Conservation (phyloP, 1,139 yeast species). For the Candida tetrigidarum region DNA sequence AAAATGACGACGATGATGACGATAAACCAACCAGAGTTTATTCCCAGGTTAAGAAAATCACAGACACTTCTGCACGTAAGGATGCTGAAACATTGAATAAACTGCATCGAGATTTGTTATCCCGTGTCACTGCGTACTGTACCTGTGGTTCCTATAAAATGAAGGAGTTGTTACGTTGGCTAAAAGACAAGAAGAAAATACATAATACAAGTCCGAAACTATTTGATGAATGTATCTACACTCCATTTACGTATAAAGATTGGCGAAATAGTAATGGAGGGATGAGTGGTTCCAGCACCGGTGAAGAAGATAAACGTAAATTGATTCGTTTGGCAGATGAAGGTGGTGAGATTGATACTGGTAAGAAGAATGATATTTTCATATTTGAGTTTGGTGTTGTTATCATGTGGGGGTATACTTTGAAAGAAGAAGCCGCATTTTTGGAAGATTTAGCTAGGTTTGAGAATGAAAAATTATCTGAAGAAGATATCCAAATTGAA, state of each 20-base stretch:
- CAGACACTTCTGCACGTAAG: slow-evolving; percentile 88
- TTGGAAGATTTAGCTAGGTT: slow-evolving; percentile 82
- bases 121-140: slow-evolving; percentile 95
- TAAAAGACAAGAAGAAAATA: slow-evolving; percentile 73
- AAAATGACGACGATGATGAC: slow-evolving; percentile 28
- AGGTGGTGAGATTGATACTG: slow-evolving; percentile 92
- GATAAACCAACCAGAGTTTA: slow-evolving; percentile 50
- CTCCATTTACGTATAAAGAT: slow-evolving; percentile 85
- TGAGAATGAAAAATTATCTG: slow-evolving; percentile 88
- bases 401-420: slow-evolving; percentile 93
- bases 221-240: slow-evolving; percentile 92
- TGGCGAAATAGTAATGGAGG: slow-evolving; percentile 59
- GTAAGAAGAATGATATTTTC: slow-evolving; percentile 78
- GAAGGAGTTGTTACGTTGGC: slow-evolving; percentile 85
- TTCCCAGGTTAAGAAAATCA: slow-evolving; percentile 82
- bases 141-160: slow-evolving; percentile 91
- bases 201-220: slow-evolving; percentile 84
- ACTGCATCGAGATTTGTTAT: slow-evolving; percentile 79
- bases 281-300: slow-evolving; percentile 19
- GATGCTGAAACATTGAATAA: slow-evolving; percentile 95
- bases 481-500: slow-evolving; percentile 90
- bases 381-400: slow-evolving; percentile 94
- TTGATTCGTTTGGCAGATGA: slow-evolving; percentile 83
- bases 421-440: slow-evolving; percentile 82
- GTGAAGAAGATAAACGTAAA: slow-evolving; percentile 36